Conservation (phyloP, 257 asterid genomes). For the Verbena officinalis region DNA sequence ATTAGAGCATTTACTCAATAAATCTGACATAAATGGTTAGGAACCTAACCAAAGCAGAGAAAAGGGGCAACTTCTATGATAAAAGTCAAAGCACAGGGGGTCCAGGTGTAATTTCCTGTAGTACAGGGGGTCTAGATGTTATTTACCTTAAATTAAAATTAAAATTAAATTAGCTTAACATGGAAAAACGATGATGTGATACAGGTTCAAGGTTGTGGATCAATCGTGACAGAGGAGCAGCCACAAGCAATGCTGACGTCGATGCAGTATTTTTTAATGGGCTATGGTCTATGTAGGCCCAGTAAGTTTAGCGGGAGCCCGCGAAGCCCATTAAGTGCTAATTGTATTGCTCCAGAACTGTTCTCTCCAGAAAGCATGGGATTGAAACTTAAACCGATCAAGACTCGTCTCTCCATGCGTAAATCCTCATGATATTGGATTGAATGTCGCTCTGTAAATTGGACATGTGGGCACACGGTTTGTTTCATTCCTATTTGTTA, state of each 20-base stretch:
- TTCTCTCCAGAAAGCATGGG: conserved; percentile 96
- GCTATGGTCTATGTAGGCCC: conserved; percentile 68
- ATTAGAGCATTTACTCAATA: no score
- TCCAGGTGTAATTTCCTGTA: no score
- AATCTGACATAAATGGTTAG: no score
- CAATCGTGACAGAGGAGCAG: conserved; percentile 96
- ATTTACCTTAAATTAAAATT: no score
- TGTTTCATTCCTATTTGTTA: conserved; percentile 26
- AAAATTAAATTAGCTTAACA: background rate
- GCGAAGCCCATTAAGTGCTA: conserved; percentile 78
- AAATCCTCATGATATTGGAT: conserved; percentile 31
- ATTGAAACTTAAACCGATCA: conserved; percentile 84
- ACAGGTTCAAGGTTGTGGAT: conserved; percentile 91
- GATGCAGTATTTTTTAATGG: conserved; percentile 79
- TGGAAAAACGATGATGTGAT: background rate
- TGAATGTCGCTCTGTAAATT: conserved; percentile 37
- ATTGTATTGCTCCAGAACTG: conserved; percentile 84
- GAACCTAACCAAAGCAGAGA: no score
- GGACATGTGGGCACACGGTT: conserved; percentile 30
- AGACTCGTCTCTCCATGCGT: conserved; percentile 44
- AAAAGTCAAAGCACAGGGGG: no score
- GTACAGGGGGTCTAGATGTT: no score
- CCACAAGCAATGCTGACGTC: conserved; percentile 92
- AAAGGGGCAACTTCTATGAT: no score
- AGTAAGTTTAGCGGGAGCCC: conserved; percentile 71